phyloP scores from a whole-genome alignment of 345 rosid genomes.

The Ricinus communis region DNA sequence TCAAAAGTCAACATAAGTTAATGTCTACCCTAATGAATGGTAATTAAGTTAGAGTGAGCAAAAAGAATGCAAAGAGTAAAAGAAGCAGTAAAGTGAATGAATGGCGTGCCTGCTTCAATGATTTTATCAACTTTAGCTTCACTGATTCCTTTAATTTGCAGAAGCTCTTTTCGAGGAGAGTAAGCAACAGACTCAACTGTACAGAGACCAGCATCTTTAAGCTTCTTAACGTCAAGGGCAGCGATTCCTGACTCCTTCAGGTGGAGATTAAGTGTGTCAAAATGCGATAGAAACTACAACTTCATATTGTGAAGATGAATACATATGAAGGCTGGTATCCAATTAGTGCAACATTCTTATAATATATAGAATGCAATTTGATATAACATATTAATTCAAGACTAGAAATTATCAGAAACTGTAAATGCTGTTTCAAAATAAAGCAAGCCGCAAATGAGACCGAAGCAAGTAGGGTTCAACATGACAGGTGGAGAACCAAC shows the following conservation, averaged over 20 bases:
- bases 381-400: neutral
- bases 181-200: slow-evolving; percentile 91
- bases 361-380: neutral
- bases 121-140: slow-evolving; percentile 96
- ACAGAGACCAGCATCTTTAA: slow-evolving; percentile 89
- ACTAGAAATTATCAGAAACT: neutral
- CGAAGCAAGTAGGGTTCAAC: neutral
- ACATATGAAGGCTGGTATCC: neutral
- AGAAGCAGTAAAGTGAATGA: neutral
- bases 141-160: slow-evolving; percentile 93
- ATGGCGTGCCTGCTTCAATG: slow-evolving; percentile 77
- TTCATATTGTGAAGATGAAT: neutral
- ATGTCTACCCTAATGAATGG: neutral
- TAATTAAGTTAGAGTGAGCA: neutral
- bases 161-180: slow-evolving; percentile 92
- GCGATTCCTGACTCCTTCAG: slow-evolving; percentile 83
- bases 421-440: slow-evolving; percentile 1
- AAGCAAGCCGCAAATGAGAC: neutral
- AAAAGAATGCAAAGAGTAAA: neutral
- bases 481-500: neutral
- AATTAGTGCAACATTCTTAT: neutral
- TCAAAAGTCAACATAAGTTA: slow-evolving; percentile 7
- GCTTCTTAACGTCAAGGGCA: slow-evolving; percentile 83
- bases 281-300: slow-evolving; percentile 11
- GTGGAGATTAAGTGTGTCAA: slow-evolving; percentile 22